Percentiles rank a stretch among this genome's conserved stretches.
phyloP scores from a whole-genome alignment of 2,329 filamentous ascomycete species.

The Epichloe typhina region DNA sequence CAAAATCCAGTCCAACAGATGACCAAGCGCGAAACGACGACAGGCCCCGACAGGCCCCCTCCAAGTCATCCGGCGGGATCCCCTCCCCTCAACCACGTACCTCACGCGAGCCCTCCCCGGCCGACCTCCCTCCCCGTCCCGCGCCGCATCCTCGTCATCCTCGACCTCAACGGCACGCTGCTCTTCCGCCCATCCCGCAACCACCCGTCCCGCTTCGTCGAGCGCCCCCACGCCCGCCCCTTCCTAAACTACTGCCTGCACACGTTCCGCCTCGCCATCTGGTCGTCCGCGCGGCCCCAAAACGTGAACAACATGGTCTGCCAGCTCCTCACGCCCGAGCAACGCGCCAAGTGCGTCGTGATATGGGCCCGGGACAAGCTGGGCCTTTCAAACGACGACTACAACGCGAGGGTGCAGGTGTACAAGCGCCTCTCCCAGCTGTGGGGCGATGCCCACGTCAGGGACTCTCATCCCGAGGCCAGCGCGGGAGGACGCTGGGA shows the following conservation, averaged over 20 bases:
- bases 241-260: slow-evolving; percentile 66
- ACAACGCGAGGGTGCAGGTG: slow-evolving; percentile 60
- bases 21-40: too few species aligned
- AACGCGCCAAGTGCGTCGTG: slow-evolving; percentile 46
- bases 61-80: slow-evolving; percentile 37
- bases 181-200: slow-evolving; percentile 51
- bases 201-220: slow-evolving; percentile 38
- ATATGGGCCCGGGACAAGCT: slow-evolving; percentile 72
- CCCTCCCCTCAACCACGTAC: slow-evolving; percentile 51
- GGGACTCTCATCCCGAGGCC: slow-evolving; percentile 29
- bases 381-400: slow-evolving; percentile 51
- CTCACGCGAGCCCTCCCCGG: slow-evolving; percentile 36
- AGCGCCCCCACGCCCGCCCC: slow-evolving; percentile 46
- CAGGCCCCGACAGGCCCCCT: slow-evolving; percentile 14
- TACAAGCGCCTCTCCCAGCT: slow-evolving; percentile 73
- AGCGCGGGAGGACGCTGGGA: slow-evolving; percentile 43
- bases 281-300: slow-evolving; percentile 68
- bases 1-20: neutral
- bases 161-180: slow-evolving; percentile 90
- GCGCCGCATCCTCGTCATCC: slow-evolving; percentile 61
- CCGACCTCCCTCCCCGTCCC: slow-evolving; percentile 31
- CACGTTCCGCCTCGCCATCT: slow-evolving; percentile 71
- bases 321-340: slow-evolving; percentile 44
- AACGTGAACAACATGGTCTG: slow-evolving; percentile 61
- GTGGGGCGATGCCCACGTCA: slow-evolving; percentile 45